A percentile compares a stretch with the other conserved stretches of the same genome.
Conservation (phyloP, 164 flowering plant species). For the Warburgia ugandensis region DNA sequence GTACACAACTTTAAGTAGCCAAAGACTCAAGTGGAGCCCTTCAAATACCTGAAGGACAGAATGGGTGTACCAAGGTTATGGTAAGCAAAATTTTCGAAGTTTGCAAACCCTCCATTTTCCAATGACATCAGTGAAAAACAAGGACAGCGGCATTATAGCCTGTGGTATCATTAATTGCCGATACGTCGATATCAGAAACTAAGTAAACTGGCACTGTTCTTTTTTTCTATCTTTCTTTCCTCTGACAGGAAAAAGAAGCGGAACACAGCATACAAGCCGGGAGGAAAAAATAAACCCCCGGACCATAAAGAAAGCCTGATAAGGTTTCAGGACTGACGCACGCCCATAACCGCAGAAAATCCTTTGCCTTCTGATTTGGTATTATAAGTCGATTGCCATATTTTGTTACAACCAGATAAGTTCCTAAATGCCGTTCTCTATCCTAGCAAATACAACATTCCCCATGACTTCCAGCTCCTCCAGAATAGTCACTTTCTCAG, state of each 20-base stretch:
- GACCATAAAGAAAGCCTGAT: constrained; percentile 2
- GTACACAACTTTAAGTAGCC: no score
- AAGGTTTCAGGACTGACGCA: background rate
- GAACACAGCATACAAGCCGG: constrained; percentile 11
- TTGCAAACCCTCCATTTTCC: no score
- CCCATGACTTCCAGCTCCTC: background rate
- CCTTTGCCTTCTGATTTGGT: constrained; percentile 2
- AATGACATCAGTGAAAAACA: background rate
- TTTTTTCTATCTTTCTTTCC: background rate
- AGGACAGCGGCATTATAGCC: background rate
- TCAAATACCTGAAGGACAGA: no score
- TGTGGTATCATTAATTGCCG: constrained; percentile 4
- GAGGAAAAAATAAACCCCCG: constrained; percentile 2
- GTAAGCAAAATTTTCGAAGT: no score
- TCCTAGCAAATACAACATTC: constrained; percentile 7
- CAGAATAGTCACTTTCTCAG: constrained; percentile 9
- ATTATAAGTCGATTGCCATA: background rate
- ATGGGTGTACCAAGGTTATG: no score
- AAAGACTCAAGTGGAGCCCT: no score
- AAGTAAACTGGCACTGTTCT: background rate
- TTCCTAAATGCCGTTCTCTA: background rate
- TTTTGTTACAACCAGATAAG: constrained; percentile 1
- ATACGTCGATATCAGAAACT: constrained; percentile 9
- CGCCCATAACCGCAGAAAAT: constrained; percentile 11
- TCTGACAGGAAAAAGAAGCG: background rate